Evolutionary conservation across 129 eudicot genomes (phyloP), one percentile per base, ranked within the genome.

Genomic region (Lactuca saligna): DNA sequence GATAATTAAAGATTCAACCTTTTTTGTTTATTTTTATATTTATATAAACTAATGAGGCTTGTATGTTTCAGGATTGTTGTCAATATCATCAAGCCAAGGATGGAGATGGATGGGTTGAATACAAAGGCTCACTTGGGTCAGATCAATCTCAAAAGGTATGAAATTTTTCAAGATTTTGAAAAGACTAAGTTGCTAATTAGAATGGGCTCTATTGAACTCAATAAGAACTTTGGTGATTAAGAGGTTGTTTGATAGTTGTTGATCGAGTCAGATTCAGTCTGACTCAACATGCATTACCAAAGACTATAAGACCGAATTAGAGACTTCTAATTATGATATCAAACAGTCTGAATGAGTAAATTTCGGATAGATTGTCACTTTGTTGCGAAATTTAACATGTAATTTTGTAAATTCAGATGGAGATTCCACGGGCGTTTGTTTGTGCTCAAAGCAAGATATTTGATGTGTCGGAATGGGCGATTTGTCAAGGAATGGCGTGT

Each of bases 401-500:
- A 41, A 42, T 10, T 65, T 61, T 20, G 63, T 69, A 39, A 60
- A 71, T 70, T 38, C 69, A 93, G 99, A 82, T 83, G 85, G 97
- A 93, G 75, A 89, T 93, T 49, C 99, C 97, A 11, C 87, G 97
- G 15, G 97, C 97, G 42, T 93, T 89, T 74, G 99, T 93, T 56
- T 93, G 99, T 82, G 97, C 99, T 48, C 95, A 93, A 79, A 87
- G 90, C 86, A 93, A 77, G 84, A 89, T 93, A 39, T 93, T 89
- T 77, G 99, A 93, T 72, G 99, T 93, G 34, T 93, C 99, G 1
- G 99, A 93, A 78, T 93, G 99, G 99, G 99, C 99, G 70, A 87
- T 89, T 54, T 93, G 97, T 80, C 99, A 93, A 96, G 98, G 97
- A 64, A 93, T 93, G 98, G 92, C 98, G 16, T 93, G 98, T 78